Percentiles rank a stretch among this genome's conserved stretches.
phyloP scores from a whole-genome alignment of 2,329 filamentous ascomycete genomes.

The Fusarium transvaalense region DNA sequence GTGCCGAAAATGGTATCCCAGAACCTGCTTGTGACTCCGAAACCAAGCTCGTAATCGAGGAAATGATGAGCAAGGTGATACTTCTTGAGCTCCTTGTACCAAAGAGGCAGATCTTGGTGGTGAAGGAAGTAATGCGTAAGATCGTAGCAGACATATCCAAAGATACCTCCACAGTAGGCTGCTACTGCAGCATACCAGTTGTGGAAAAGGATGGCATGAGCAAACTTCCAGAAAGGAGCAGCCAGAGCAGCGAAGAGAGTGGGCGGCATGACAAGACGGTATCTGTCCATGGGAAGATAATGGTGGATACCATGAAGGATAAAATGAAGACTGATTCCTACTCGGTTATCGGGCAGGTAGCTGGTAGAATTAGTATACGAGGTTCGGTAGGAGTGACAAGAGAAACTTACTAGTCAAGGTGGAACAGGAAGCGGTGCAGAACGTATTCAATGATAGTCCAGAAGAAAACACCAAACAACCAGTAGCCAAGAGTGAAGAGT shows the following conservation, averaged over 20 bases:
- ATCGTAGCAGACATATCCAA: slow-evolving; percentile 97
- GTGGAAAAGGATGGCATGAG: slow-evolving; percentile 83
- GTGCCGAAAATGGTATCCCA: slow-evolving; percentile 96
- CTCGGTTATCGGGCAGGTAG: slow-evolving; percentile 89
- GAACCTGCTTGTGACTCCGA: slow-evolving; percentile 95
- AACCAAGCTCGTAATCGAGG: slow-evolving; percentile 96
- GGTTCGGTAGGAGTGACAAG: neutral
- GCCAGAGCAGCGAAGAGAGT: slow-evolving; percentile 87
- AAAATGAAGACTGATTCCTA: slow-evolving; percentile 89
- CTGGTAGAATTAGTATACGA: slow-evolving; percentile 61
- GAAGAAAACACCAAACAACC: slow-evolving; percentile 76
- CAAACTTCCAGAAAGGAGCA: slow-evolving; percentile 90
- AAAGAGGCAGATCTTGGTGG: slow-evolving; percentile 89
- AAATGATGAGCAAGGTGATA: slow-evolving; percentile 98
- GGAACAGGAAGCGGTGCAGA: slow-evolving; percentile 91
- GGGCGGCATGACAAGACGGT: slow-evolving; percentile 96
- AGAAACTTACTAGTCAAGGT: slow-evolving; percentile 83
- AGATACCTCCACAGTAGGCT: slow-evolving; percentile 90
- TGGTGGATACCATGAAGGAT: slow-evolving; percentile 97
- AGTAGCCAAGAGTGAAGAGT: slow-evolving; percentile 69
- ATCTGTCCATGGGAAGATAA: slow-evolving; percentile 99
- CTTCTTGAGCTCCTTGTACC: slow-evolving; percentile 95
- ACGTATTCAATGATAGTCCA: slow-evolving; percentile 94
- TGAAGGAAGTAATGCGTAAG: slow-evolving; percentile 99
- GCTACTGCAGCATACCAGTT: slow-evolving; percentile 85